phyloP scores from a whole-genome alignment of 2,329 filamentous ascomycete genomes.

The Trichophyton simii region DNA sequence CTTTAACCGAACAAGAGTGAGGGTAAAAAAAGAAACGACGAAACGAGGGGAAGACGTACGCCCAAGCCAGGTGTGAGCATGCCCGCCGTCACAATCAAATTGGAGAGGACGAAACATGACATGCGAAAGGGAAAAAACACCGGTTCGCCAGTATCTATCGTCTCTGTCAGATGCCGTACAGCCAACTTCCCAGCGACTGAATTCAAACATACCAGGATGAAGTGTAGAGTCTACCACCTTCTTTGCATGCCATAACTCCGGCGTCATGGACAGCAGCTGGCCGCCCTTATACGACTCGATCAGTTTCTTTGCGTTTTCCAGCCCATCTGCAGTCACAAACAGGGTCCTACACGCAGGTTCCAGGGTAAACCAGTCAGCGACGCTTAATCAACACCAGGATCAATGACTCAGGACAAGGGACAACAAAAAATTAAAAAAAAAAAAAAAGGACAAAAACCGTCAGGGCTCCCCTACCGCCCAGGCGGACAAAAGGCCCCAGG shows the following conservation, averaged over 20 bases:
- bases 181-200: not conserved
- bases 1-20: not conserved
- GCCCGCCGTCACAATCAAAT: conserved; percentile 84
- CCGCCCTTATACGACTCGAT: conserved; percentile 80
- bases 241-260: conserved; percentile 88
- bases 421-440: no score
- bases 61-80: conserved; percentile 87
- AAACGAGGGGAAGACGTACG: conserved; percentile 34
- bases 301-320: conserved; percentile 75
- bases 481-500: not conserved
- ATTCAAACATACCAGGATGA: conserved; percentile 64
- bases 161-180: not conserved
- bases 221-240: conserved; percentile 94
- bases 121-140: conserved; percentile 94
- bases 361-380: not conserved
- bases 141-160: conserved; percentile 72
- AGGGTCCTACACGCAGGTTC: conserved; percentile 54
- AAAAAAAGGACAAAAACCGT: not conserved
- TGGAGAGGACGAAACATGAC: conserved; percentile 89
- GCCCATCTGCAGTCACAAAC: conserved; percentile 60
- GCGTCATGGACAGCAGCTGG: conserved; percentile 62
- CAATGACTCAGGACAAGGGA: not conserved
- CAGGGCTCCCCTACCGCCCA: not conserved
- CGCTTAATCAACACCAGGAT: not conserved
- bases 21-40: not conserved